A percentile compares a stretch with the other conserved stretches of the same genome.
phyloP scores from a whole-genome alignment of 2,329 filamentous ascomycete species.

The Capronia coronata region DNA sequence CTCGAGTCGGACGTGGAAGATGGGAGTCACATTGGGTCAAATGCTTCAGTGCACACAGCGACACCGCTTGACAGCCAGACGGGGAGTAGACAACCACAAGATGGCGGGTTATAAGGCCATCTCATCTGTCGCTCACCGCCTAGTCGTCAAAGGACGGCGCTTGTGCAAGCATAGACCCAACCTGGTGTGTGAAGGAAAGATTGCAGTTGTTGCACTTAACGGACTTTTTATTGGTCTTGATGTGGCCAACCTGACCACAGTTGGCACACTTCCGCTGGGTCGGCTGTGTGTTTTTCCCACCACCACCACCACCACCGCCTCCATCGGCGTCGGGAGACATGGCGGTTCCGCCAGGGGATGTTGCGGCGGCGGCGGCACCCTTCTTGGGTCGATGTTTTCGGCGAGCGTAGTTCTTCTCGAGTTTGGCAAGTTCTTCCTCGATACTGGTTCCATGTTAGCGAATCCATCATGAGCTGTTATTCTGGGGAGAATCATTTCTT shows the following conservation, averaged over 20 bases:
- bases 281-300: conserved; percentile 61
- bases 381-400: conserved; percentile 53
- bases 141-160: conserved; percentile 15
- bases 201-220: conserved; percentile 33
- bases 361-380: conserved; percentile 23
- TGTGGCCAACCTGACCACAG: conserved; percentile 92
- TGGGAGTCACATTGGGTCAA: background rate
- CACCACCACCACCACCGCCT: conserved; percentile 33
- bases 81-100: background rate
- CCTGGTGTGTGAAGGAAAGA: conserved; percentile 22
- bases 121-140: background rate
- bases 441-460: conserved; percentile 44
- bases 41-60: background rate
- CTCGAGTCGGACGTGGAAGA: conserved; percentile 12
- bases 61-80: background rate
- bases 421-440: conserved; percentile 34
- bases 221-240: conserved; percentile 99
- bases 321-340: conserved; percentile 40
- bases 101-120: background rate
- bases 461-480: conserved; percentile 17
- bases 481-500: conserved; percentile 21
- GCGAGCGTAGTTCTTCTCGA: conserved; percentile 73
- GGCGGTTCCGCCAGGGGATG: conserved; percentile 30
- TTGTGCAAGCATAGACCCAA: conserved; percentile 17
- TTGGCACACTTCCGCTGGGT: conserved; percentile 88